Conservation (phyloP, 2,329 filamentous ascomycete species). For the Ophiostoma angusticollis region DNA sequence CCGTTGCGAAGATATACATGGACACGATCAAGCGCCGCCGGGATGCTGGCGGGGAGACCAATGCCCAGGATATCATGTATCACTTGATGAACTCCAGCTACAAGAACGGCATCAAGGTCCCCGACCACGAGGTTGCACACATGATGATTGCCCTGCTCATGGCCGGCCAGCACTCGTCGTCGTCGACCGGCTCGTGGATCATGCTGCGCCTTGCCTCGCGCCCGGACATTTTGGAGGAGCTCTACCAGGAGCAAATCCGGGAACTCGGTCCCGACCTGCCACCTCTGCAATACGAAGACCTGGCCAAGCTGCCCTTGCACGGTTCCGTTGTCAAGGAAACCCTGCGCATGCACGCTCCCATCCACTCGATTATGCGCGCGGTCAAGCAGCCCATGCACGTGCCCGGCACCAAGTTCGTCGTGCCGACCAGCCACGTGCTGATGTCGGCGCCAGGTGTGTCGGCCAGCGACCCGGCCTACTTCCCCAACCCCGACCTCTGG, state of each 20-base stretch:
- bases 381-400: slow-evolving; percentile 81
- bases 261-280: slow-evolving; percentile 64
- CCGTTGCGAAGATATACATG: slow-evolving; percentile 63
- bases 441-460: slow-evolving; percentile 78
- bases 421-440: slow-evolving; percentile 69
- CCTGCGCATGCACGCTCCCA: slow-evolving; percentile 78
- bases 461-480: slow-evolving; percentile 57
- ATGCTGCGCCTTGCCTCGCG: slow-evolving; percentile 58
- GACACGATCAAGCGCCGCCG: slow-evolving; percentile 56
- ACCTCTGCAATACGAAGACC: slow-evolving; percentile 60
- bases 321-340: slow-evolving; percentile 83
- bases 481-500: slow-evolving; percentile 73
- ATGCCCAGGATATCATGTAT: slow-evolving; percentile 59
- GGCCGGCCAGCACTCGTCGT: slow-evolving; percentile 73
- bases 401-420: slow-evolving; percentile 67
- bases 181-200: slow-evolving; percentile 67
- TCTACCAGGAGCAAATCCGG: slow-evolving; percentile 64
- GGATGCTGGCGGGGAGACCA: slow-evolving; percentile 28
- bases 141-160: slow-evolving; percentile 82
- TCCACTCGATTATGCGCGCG: slow-evolving; percentile 88
- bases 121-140: slow-evolving; percentile 66
- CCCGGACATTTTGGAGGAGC: slow-evolving; percentile 56
- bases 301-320: slow-evolving; percentile 70
- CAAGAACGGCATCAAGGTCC: slow-evolving; percentile 56
- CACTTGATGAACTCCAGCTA: slow-evolving; percentile 67